Percentiles rank a stretch among this genome's conserved stretches.
These are phyloP conservation scores for Ampelomyces quisqualis DNA, from an alignment of 2,329 filamentous ascomycete genomes.

Conservation along the genomic window DNA sequence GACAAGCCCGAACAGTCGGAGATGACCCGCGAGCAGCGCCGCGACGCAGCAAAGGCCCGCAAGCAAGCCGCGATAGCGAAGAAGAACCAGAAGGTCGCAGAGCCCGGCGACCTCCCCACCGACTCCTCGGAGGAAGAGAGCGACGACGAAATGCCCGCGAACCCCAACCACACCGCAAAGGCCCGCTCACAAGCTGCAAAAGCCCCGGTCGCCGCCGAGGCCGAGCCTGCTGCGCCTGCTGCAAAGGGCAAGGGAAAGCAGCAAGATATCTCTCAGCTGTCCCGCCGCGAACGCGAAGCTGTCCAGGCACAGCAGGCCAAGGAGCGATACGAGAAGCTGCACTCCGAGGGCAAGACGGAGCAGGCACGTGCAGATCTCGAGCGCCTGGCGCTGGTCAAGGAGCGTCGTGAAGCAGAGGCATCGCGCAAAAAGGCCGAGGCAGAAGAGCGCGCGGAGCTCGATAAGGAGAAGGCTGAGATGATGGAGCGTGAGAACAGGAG, in stretches of 20 bases:
- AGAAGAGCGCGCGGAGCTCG: conserved; percentile 53
- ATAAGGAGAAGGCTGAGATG: conserved; percentile 58
- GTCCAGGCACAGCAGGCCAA: conserved; percentile 83
- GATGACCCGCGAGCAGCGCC: conserved; percentile 83
- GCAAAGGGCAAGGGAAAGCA: conserved; percentile 60
- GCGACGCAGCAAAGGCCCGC: conserved; percentile 81
- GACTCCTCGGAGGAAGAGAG: conserved; percentile 64
- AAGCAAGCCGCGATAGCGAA: conserved; percentile 85
- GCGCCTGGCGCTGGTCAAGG: conserved; percentile 75
- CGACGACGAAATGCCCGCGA: conserved; percentile 71
- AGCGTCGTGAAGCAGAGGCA: conserved; percentile 82
- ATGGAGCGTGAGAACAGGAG: conserved; percentile 51
- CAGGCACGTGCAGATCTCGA: conserved; percentile 89
- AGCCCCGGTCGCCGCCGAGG: conserved; percentile 45
- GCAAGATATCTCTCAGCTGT: conserved; percentile 57
- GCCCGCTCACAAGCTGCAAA: conserved; percentile 66
- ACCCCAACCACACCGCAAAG: conserved; percentile 79
- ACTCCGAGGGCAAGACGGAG: conserved; percentile 94
- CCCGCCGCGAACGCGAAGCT: conserved; percentile 71
- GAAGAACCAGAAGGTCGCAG: conserved; percentile 68
- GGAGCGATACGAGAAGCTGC: conserved; percentile 87
- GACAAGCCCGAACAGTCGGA: conserved; percentile 53
- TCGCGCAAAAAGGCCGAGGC: conserved; percentile 73
- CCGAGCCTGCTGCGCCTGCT: conserved; percentile 51
- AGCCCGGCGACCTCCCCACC: conserved; percentile 82